Base-by-base conservation (phyloP, 495 filamentous ascomycete genomes). In the Aspergillus taichungensis region DNA sequence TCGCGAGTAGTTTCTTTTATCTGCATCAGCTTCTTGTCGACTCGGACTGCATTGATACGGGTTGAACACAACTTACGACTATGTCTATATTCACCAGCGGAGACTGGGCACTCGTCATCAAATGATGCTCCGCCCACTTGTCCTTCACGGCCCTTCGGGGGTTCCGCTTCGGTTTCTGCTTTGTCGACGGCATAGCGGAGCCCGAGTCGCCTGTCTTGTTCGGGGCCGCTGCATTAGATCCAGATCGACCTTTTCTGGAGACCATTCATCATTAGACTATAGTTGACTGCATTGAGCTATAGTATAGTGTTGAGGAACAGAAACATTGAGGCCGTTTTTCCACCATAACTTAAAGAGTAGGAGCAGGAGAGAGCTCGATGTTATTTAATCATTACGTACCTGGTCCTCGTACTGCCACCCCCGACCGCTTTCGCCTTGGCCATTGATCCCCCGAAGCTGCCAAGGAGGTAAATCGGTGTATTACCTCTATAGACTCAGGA, bases 1-100 rank as follows among this genome's bases (percentile, higher is more conserved):
- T 66, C 7, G 76, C 66, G 3, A 85, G 61, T 7, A 84, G 61
- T 40, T 69, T 73, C 80, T 83, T 83, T 47, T 6, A 45, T 11
- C 6, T 10, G 6, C 8, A 43, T 53, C 40, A 52, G 31, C 28
- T 44, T 12, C 6, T 33, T 61, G 46, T 43, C 39, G 51, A 39
- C 31, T 8, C 14, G 11, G 2, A 10, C 13, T 9, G 5, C 11
- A 13, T 10, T 13, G n/a, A 14, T 30, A 9, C 18, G 11, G 10
- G 5, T 18, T 13, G 2, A 6, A 7, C 40, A 36, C 32, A 36
- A 62, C 76, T 53, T 58, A 82, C 79, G 54, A 81, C 71, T 9
- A 85, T 60, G 42, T 82, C 73, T 28, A 72, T 52, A 27, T 73
- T 46, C 29, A 71, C 67, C 6, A 87, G 66, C 4, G 68, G 72